These are phyloP conservation scores for Eucalyptus pauciflora DNA, from an alignment of 345 rosid genomes.

Conservation along the genomic window DNA sequence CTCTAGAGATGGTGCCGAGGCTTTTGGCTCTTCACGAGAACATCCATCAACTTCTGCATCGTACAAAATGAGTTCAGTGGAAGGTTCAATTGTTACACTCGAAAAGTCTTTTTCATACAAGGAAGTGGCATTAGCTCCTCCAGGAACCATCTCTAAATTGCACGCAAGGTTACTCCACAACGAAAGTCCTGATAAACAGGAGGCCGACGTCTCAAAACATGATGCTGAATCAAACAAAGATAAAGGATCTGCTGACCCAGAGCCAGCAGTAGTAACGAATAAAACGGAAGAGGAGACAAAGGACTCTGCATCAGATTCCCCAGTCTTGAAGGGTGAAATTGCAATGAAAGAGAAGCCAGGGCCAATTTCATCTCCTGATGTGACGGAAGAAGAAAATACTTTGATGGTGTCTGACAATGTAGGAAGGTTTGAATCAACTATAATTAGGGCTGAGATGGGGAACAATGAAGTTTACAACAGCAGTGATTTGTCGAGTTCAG, in stretches of 20 bases:
- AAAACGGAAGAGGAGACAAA: constrained; percentile 16
- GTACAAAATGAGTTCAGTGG: constrained; percentile 21
- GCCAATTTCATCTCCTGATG: constrained; percentile 25
- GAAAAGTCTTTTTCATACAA: constrained; percentile 97
- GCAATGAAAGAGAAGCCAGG: constrained; percentile 18
- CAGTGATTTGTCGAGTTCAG: constrained; percentile 19
- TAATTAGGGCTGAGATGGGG: constrained; percentile 18
- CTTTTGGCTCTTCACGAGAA: constrained; percentile 24
- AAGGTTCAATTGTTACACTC: constrained; percentile 37
- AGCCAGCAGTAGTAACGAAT: constrained; percentile 12
- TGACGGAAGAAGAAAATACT: constrained; percentile 16
- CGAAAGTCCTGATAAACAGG: constrained; percentile 34
- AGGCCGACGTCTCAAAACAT: constrained; percentile 5
- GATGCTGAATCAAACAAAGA: constrained; percentile 24
- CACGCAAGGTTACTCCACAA: constrained; percentile 43
- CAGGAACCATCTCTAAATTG: constrained; percentile 70
- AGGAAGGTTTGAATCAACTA: constrained; percentile 16
- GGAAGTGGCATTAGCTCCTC: constrained; percentile 97
- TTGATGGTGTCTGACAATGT: constrained; percentile 10
- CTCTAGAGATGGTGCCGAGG: constrained; percentile 21
- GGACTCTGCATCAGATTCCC: constrained; percentile 5
- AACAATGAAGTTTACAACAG: constrained; percentile 14
- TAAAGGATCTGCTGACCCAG: constrained; percentile 11
- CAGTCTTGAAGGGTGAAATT: constrained; percentile 9
- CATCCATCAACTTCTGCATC: constrained; percentile 20